Base-by-base conservation (phyloP, 1,284 basidiomycete species). In the Trichosporon inkin region DNA sequence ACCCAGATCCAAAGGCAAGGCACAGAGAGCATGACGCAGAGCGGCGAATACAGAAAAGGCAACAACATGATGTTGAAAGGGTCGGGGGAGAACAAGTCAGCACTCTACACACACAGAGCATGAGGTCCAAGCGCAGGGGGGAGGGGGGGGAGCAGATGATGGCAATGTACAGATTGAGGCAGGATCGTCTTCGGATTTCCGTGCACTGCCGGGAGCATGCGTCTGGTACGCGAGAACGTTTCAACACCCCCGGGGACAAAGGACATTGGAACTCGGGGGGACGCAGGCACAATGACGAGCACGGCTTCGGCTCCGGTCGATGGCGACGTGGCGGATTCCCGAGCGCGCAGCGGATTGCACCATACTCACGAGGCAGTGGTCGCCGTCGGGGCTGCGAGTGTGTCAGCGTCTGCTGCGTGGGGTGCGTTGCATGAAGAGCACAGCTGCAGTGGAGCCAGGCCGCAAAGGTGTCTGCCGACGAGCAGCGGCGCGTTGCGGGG, bases 41-140 rank as follows among this genome's bases (percentile, higher is more conserved):
- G 44, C 24, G 5, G 24, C 38, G 20, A 5, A 19, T 38, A 28
- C n/a, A 19, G 22, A 16, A n/a, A 28, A 22, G n/a, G 44, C 44
- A n/a, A 49, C n/a, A 49, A 13, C 28, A 16, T 22, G 22, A 49
- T n/a, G 44, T 28, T 49, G 44, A 8, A 22, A 16, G 44, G 22
- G 24, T 49, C 44, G 35, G 14, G 13, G 22, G 52, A 38, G 52
- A 53, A 38, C 32, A 14, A 32, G 52, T 36, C 35, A 36, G 52
- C 52, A 53, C 34, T 19, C 14, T 17, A 36, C 34, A 24, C 52
- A 28, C 52, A n/a, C 44, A 32, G 10, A 22, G 28, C 20, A 47
- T 49, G n/a, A 8, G 44, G 44, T 22, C 44, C 44, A 49, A 49
- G 44, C 44, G 44, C 44, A 49, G 44, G 22, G 24, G 44, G n/a